These are phyloP conservation scores for Entomortierella lignicola DNA, from an alignment of 192 early-diverging fungal genomes.

Conservation along the genomic window DNA sequence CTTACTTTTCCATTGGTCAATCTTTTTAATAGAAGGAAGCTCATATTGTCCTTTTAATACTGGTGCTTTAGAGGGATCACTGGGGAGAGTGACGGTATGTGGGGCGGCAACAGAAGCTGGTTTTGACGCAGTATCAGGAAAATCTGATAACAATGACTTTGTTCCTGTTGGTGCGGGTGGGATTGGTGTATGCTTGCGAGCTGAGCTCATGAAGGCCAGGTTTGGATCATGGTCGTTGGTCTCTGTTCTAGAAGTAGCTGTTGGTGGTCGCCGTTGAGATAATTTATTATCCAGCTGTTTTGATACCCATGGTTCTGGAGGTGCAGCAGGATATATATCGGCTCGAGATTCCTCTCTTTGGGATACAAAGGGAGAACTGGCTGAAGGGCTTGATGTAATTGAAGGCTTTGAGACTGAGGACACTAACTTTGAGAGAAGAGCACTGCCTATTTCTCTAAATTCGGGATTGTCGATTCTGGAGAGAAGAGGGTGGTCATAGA, in stretches of 20 bases:
- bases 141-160: conserved; percentile 34
- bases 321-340: conserved; percentile 35
- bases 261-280: conserved; percentile 19
- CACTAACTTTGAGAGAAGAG: not conserved
- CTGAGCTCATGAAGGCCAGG: conserved; percentile 21
- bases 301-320: conserved; percentile 31
- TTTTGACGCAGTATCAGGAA: conserved; percentile 9
- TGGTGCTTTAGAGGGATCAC: conserved; percentile 27
- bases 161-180: not conserved
- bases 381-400: not conserved
- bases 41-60: conserved; percentile 31
- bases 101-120: not conserved
- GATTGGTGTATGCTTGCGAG: conserved; percentile 11
- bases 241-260: not conserved
- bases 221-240: conserved; percentile 8
- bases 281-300: not conserved
- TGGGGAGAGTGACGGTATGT: conserved; percentile 13
- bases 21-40: conserved; percentile 38
- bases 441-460: not conserved
- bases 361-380: not conserved
- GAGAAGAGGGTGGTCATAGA: not conserved
- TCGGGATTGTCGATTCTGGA: not conserved
- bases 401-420: not conserved
- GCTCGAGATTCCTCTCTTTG: not conserved
- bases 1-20: conserved; percentile 46